A percentile compares a stretch with the other conserved stretches of the same genome.
Conservation (phyloP, 1,284 basidiomycete genomes). For the Sporisorium exsertum region DNA sequence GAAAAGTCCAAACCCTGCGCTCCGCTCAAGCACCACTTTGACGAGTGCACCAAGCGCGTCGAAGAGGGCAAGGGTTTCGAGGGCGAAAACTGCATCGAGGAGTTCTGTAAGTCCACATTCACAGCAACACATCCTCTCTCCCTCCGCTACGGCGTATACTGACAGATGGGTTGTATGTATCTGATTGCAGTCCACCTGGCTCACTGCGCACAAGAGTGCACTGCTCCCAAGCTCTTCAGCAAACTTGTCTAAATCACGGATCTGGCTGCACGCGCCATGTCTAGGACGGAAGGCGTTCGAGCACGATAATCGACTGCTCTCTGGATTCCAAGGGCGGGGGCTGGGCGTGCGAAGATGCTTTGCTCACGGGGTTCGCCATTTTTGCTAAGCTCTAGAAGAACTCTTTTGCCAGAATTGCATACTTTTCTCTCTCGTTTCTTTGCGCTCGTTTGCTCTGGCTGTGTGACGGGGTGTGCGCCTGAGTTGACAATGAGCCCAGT, state of each 20-base stretch:
- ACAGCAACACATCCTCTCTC: background rate
- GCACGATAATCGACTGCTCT: too few species aligned
- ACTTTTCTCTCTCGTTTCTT: background rate
- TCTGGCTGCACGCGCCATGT: background rate
- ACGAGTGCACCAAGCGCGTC: slow-evolving; percentile 67
- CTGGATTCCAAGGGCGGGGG: too few species aligned
- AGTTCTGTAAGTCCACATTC: slow-evolving; percentile 63
- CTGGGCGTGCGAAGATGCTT: too few species aligned
- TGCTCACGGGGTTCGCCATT: too few species aligned
- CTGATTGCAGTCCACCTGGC: slow-evolving; percentile 57
- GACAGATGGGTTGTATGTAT: slow-evolving; percentile 4
- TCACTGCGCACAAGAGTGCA: slow-evolving; percentile 66
- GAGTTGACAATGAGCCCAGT: too few species aligned
- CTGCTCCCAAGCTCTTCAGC: slow-evolving; percentile 64
- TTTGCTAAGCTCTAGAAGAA: background rate
- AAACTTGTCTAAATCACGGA: slow-evolving; percentile 53
- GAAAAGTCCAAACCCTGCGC: slow-evolving; percentile 66
- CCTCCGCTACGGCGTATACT: background rate
- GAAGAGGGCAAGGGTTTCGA: slow-evolving; percentile 66
- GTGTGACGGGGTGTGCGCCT: too few species aligned
- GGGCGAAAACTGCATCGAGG: slow-evolving; percentile 68
- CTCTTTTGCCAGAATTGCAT: background rate
- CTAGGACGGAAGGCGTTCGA: too few species aligned
- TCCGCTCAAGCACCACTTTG: slow-evolving; percentile 67
- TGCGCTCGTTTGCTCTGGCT: background rate